Evolutionary conservation across 2,329 filamentous ascomycete genomes (phyloP).

Genomic region (Colletotrichum sidae): DNA sequence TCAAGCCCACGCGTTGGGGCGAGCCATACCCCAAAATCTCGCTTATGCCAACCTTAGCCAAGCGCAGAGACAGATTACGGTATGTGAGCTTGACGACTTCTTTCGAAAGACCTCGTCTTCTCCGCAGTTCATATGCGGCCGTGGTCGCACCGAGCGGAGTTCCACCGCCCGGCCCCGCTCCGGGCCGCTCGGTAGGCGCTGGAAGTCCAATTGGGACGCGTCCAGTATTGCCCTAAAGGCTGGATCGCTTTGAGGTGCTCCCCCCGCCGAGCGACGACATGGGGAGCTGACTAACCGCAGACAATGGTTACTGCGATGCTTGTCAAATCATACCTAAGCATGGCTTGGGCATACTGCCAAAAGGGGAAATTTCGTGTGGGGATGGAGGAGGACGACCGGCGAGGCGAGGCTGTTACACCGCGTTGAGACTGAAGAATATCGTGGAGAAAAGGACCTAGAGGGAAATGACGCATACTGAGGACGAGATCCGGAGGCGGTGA

Average conservation of each 20-base stretch:
- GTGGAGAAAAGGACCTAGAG: background rate
- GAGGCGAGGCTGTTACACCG: background rate
- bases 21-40: background rate
- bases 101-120: background rate
- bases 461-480: background rate
- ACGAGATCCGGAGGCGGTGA: background rate
- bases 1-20: constrained; percentile 25
- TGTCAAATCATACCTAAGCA: constrained; percentile 3
- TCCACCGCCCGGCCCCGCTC: constrained; percentile 16
- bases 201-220: constrained; percentile 10
- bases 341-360: constrained; percentile 8
- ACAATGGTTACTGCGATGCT: background rate
- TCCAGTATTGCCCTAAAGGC: background rate
- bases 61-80: background rate
- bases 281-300: constrained; percentile 31
- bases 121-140: constrained; percentile 3
- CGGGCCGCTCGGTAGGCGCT: constrained; percentile 7
- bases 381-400: background rate
- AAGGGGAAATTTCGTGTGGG: constrained; percentile 6
- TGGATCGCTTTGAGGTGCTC: background rate
- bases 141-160: constrained; percentile 19
- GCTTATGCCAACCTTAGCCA: constrained; percentile 7
- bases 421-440: background rate
- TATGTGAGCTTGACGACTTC: background rate
- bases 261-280: background rate